These are phyloP conservation scores for Ensete ventricosum DNA, from an alignment of 176 grass and related monocot genomes.

Conservation along the genomic window DNA sequence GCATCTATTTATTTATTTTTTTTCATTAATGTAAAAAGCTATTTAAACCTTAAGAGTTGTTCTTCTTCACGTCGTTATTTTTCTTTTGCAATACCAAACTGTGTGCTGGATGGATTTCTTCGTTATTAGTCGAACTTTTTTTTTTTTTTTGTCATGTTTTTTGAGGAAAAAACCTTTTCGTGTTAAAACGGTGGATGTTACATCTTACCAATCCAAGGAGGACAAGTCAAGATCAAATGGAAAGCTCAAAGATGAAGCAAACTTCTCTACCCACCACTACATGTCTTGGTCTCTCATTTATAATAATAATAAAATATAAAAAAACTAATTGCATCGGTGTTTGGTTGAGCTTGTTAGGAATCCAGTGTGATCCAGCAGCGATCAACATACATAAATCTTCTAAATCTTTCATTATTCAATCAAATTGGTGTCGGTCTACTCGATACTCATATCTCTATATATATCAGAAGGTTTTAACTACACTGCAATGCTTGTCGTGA, in stretches of 20 bases:
- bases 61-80: neutral
- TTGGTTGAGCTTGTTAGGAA: no score
- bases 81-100: neutral
- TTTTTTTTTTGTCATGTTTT: no score
- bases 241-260: neutral
- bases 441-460: neutral
- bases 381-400: no score
- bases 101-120: no score
- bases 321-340: no score
- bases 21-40: no score
- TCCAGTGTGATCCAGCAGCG: no score
- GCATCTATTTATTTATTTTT: no score
- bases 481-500: neutral
- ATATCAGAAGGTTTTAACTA: neutral
- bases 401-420: neutral
- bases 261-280: neutral
- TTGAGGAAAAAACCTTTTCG: neutral
- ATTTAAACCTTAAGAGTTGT: neutral
- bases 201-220: neutral
- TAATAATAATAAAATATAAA: no score
- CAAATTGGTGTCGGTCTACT: neutral
- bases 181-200: neutral
- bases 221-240: neutral
- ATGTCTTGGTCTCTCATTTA: neutral
- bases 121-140: no score